Conservation (phyloP, 352 stramenopile species). For the Phytopythium chamaehyphon region DNA sequence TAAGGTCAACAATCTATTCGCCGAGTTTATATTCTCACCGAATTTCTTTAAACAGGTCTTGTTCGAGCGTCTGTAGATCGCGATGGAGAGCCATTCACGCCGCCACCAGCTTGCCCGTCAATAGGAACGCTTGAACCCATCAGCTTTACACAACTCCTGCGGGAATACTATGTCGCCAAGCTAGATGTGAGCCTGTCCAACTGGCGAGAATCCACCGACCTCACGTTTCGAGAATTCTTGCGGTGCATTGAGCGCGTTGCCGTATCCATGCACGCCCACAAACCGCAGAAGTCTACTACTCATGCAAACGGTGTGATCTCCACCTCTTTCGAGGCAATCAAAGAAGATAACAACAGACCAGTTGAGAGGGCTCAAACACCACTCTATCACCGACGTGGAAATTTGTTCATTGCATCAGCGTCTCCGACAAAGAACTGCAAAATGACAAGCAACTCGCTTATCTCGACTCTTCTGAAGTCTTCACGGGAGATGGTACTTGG, state of each 20-base stretch:
- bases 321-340: conserved; percentile 48
- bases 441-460: conserved; percentile 60
- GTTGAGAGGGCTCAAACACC: conserved; percentile 15
- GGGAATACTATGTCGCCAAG: conserved; percentile 70
- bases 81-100: conserved; percentile 48
- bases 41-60: conserved; percentile 42
- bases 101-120: conserved; percentile 17
- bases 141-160: conserved; percentile 57
- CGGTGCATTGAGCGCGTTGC: conserved; percentile 63
- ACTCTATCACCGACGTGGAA: conserved; percentile 47
- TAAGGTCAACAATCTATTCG: conserved; percentile 16
- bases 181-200: conserved; percentile 69
- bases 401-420: conserved; percentile 26
- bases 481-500: conserved; percentile 31
- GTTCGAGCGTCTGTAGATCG: conserved; percentile 38
- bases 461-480: conserved; percentile 48
- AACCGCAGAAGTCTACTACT: conserved; percentile 7
- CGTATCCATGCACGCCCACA: conserved; percentile 57
- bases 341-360: conserved; percentile 32
- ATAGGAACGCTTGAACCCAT: conserved; percentile 41
- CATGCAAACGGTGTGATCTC: conserved; percentile 32
- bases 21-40: background rate
- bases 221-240: conserved; percentile 74
- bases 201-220: conserved; percentile 43
- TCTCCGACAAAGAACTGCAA: conserved; percentile 52